phyloP scores from a whole-genome alignment of 2,329 filamentous ascomycete species.

The Pseudopyrenochaeta lycopersici region DNA sequence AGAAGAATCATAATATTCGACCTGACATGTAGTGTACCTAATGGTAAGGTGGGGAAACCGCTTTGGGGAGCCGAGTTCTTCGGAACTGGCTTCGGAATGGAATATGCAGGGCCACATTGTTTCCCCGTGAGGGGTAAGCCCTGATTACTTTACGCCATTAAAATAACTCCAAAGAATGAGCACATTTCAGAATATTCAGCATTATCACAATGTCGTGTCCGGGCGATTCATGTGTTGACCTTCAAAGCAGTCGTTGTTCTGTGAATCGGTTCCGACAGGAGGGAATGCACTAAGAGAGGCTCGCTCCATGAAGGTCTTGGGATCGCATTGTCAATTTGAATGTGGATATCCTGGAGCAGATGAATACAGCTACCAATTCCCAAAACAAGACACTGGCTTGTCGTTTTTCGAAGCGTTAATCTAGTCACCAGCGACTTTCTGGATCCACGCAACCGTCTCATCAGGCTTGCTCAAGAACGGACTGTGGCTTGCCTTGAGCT shows the following conservation, averaged over 20 bases:
- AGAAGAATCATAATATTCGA: no score
- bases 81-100: not conserved
- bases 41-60: not conserved
- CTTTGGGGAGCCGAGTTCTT: not conserved
- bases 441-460: conserved; percentile 44
- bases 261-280: no score
- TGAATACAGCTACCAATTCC: no score
- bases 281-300: no score
- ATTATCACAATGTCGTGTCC: no score
- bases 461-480: conserved; percentile 53
- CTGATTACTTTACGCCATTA: not conserved
- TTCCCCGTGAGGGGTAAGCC: not conserved
- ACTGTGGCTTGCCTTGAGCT: conserved; percentile 49
- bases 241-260: no score
- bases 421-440: conserved; percentile 31
- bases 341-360: no score
- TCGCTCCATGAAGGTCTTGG: no score
- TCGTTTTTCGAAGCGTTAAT: not conserved
- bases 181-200: no score
- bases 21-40: not conserved
- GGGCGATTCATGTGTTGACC: no score
- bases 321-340: no score
- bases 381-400: no score
- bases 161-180: not conserved
- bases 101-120: not conserved